These are phyloP conservation scores for Eucalyptus polybractea DNA, from an alignment of 345 rosid species.

Conservation along the genomic window DNA sequence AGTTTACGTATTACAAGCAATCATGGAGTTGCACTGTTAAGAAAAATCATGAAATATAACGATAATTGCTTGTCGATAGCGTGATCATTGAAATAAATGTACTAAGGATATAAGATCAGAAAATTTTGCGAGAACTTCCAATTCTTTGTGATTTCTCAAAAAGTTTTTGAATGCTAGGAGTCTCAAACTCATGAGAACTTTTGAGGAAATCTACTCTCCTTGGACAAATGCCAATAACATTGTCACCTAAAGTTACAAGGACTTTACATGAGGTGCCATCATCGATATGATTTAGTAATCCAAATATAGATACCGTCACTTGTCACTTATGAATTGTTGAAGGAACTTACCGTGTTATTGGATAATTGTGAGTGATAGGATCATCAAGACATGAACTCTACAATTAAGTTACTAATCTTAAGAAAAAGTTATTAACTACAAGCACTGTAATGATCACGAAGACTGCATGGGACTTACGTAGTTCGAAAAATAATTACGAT, in stretches of 20 bases:
- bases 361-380: neutral
- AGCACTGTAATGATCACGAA: accelerated
- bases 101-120: no score
- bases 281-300: no score
- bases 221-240: no score
- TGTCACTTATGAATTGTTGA: neutral
- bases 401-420: neutral
- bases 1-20: no score
- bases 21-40: no score
- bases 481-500: neutral
- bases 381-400: neutral
- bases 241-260: neutral
- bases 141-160: no score
- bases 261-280: neutral
- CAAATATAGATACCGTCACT: neutral
- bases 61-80: no score
- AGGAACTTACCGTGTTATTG: neutral
- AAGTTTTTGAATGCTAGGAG: no score
- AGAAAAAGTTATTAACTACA: neutral
- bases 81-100: no score
- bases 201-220: neutral
- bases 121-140: neutral
- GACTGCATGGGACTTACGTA: accelerated
- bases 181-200: neutral
- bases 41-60: no score